Conservation (phyloP, 306 rosid genomes). For the Betula pendula region DNA sequence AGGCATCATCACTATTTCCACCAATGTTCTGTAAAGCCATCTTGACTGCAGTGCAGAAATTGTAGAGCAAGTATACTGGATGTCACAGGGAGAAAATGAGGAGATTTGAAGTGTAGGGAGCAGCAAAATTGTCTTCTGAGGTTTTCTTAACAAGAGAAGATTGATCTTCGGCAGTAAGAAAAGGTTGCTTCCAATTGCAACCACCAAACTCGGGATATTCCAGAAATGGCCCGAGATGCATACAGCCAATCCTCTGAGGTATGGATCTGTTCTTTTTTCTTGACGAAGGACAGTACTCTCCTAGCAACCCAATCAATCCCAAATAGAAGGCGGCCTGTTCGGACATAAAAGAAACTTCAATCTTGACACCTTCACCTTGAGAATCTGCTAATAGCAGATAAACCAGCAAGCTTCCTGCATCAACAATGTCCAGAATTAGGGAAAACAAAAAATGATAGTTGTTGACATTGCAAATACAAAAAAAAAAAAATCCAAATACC, state of each 20-base stretch:
- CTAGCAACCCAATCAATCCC: slow-evolving; percentile 64
- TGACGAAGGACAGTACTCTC: slow-evolving; percentile 52
- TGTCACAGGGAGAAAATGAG: slow-evolving; percentile 23
- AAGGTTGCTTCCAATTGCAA: slow-evolving; percentile 41
- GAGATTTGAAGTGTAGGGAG: slow-evolving; percentile 17
- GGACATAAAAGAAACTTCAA: slow-evolving; percentile 70
- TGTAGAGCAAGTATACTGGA: slow-evolving; percentile 8
- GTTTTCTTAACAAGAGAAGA: slow-evolving; percentile 25
- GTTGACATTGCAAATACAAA: background rate
- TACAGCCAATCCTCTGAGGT: slow-evolving; percentile 40
- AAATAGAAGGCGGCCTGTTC: slow-evolving; percentile 53
- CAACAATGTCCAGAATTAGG: slow-evolving; percentile 5
- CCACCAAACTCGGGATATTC: slow-evolving; percentile 38
- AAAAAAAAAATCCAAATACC: background rate
- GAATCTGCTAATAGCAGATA: slow-evolving; percentile 33
- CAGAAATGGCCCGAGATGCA: slow-evolving; percentile 54
- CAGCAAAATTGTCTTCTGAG: slow-evolving; percentile 1
- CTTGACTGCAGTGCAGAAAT: slow-evolving; percentile 29
- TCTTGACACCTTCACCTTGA: slow-evolving; percentile 48
- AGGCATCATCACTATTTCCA: slow-evolving; percentile 67
- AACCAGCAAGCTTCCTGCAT: slow-evolving; percentile 39
- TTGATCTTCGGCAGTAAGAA: slow-evolving; percentile 21
- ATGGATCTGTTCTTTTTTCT: slow-evolving; percentile 52
- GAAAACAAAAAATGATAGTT: background rate
- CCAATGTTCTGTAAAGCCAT: slow-evolving; percentile 75